phyloP scores from a whole-genome alignment of 805 yeast genomes.

The Ogataea salicorniae region DNA sequence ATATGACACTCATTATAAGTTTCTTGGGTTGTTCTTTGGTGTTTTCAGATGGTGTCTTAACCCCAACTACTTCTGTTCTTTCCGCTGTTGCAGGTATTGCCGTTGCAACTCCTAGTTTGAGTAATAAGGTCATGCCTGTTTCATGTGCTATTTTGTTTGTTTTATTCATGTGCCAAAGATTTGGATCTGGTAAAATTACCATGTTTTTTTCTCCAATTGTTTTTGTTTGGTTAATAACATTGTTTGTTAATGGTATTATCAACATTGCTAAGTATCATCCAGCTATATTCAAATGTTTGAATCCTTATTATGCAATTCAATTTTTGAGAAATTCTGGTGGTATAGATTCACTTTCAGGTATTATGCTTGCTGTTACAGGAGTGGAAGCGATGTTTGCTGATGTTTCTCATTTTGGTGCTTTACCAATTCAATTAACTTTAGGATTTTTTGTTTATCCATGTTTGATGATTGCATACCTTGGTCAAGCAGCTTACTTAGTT shows the following conservation, averaged over 20 bases:
- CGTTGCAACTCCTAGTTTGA: slow-evolving; percentile 43
- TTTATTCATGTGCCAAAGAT: slow-evolving; percentile 42
- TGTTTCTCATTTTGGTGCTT: slow-evolving; percentile 49
- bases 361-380: slow-evolving; percentile 54
- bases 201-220: slow-evolving; percentile 50
- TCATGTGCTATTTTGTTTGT: slow-evolving; percentile 43
- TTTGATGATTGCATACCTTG: slow-evolving; percentile 48
- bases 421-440: slow-evolving; percentile 45
- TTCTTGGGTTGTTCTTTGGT: slow-evolving; percentile 54
- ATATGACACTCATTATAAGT: slow-evolving; percentile 34
- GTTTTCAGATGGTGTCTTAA: slow-evolving; percentile 54
- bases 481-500: slow-evolving; percentile 50
- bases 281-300: slow-evolving; percentile 40
- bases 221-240: slow-evolving; percentile 43
- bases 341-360: slow-evolving; percentile 42
- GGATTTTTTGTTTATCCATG: slow-evolving; percentile 45
- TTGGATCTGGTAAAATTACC: slow-evolving; percentile 47
- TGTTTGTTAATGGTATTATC: slow-evolving; percentile 41
- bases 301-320: slow-evolving; percentile 48
- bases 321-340: slow-evolving; percentile 29
- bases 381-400: slow-evolving; percentile 64
- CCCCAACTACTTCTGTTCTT: slow-evolving; percentile 60
- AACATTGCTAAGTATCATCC: slow-evolving; percentile 39
- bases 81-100: slow-evolving; percentile 54
- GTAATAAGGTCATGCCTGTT: slow-evolving; percentile 39